Evolutionary conservation across 805 yeast species (phyloP), one percentile per base, ranked within the genome.

Genomic region (Teunomyces tritomae): DNA sequence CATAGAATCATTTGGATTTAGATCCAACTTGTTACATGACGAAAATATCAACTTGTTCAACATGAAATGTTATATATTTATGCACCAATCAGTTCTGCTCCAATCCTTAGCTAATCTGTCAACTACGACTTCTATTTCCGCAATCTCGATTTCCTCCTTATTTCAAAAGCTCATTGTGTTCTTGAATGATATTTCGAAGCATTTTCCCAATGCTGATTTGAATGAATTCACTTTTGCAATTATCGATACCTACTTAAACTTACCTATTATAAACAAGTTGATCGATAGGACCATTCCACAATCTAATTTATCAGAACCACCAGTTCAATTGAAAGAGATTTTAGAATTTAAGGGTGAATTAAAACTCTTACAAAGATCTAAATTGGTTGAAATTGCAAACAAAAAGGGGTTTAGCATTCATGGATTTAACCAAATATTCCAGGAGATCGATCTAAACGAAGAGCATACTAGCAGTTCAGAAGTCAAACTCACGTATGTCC

Each of bases 341-440:
- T 46, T 57, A 11, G 76, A 79, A 51, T 68, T 64, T 39, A 61
- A 75, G 37, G 87, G 82, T 1, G 83, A 81, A 39, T 54, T 83
- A 14, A 65, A 70, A 32, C 57, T 82, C 8, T 50, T 74, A 27
- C 80, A 79, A 54, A 62, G 87, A 46, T 70, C 79, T 14, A 67
- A 69, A 37, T 51, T 80, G 5, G 55, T 53, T 16, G 59, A 60
- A 30, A 43, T 68, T 2, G 72, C 61, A 3, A 42, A 45, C n/a
- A 28, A 46, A 3, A 51, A 49, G 5, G 65, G 65, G 0, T 63
- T 48, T 44, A 33, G 34, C 8, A 53, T 67, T 9, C 49, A 52
- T 26, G 60, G 64, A 8, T 36, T 59, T 8, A 46, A 49, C 11
- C 55, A 48, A 11, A 45, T 57, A 6, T 52, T 63, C 10, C 56